Evolutionary conservation across 192 early-diverging fungal genomes (phyloP).

Genomic region (Coemansia sp.): DNA sequence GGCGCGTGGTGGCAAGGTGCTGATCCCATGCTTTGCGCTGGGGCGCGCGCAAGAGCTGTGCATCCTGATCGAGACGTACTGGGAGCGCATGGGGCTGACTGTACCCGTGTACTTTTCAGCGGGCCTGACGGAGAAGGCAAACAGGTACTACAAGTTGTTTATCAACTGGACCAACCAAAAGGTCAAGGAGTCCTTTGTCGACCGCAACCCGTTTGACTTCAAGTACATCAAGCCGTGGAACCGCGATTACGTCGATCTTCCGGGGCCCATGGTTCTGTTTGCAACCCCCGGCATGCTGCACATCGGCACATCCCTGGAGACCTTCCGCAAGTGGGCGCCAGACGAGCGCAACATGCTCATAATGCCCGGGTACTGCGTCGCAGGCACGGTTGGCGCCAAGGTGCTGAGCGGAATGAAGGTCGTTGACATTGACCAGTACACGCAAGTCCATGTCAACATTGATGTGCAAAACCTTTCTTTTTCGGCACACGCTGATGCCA

Average conservation of each 20-base stretch:
- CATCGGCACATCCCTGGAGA: conserved; percentile 87
- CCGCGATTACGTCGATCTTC: conserved; percentile 65
- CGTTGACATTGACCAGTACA: conserved; percentile 80
- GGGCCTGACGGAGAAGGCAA: conserved; percentile 90
- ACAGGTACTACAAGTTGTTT: conserved; percentile 95
- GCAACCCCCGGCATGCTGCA: conserved; percentile 99
- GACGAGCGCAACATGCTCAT: conserved; percentile 95
- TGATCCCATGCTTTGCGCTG: conserved; percentile 97
- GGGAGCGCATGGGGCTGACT: conserved; percentile 87
- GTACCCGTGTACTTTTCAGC: conserved; percentile 96
- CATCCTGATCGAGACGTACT: conserved; percentile 92
- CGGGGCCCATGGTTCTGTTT: conserved; percentile 93
- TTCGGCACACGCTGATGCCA: conserved; percentile 95
- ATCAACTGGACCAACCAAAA: conserved; percentile 99
- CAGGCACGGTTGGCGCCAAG: conserved; percentile 93
- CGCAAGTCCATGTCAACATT: conserved; percentile 77
- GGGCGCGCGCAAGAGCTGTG: conserved; percentile 97
- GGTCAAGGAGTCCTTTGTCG: conserved; percentile 88
- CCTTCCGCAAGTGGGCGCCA: conserved; percentile 94
- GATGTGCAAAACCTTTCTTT: conserved; percentile 94
- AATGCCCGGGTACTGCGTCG: conserved; percentile 96
- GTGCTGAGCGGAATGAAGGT: conserved; percentile 86
- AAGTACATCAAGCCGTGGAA: conserved; percentile 88
- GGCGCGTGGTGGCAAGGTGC: conserved; percentile 75
- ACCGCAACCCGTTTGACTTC: conserved; percentile 97